Evolutionary conservation across 192 early-diverging fungal species (phyloP).

Genomic region (Gryganskiella cystojenkinii): DNA sequence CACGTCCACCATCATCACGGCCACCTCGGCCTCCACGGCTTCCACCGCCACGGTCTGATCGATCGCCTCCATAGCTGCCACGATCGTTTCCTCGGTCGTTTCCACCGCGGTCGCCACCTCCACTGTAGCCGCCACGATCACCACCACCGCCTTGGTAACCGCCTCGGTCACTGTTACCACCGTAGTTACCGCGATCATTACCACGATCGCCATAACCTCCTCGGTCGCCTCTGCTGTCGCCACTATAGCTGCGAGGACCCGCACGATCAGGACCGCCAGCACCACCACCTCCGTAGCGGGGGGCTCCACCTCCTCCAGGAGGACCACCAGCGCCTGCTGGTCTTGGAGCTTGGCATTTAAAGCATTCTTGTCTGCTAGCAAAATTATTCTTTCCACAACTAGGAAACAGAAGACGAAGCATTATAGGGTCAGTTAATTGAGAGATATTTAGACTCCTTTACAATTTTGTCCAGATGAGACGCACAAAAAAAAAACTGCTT

Average conservation of each 20-base stretch:
- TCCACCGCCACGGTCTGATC: slow-evolving; percentile 31
- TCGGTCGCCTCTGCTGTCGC: slow-evolving; percentile 53
- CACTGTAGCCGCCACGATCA: slow-evolving; percentile 39
- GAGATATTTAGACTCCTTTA: not conserved
- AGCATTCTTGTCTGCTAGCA: slow-evolving; percentile 70
- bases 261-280: too few species aligned
- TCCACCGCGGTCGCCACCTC: slow-evolving; percentile 25
- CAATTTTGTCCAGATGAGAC: not conserved
- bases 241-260: slow-evolving; percentile 44
- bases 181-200: slow-evolving; percentile 31
- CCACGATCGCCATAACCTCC: slow-evolving; percentile 37
- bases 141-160: slow-evolving; percentile 31
- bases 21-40: slow-evolving; percentile 38
- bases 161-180: slow-evolving; percentile 18
- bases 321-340: slow-evolving; percentile 53
- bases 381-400: slow-evolving; percentile 78
- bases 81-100: slow-evolving; percentile 2
- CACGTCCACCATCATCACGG: slow-evolving; percentile 47
- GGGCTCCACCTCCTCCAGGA: slow-evolving; percentile 28
- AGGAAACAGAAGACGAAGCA: not conserved
- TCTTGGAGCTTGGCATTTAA: slow-evolving; percentile 69
- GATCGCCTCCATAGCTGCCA: slow-evolving; percentile 18
- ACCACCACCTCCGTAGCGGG: slow-evolving; percentile 54
- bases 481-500: too few species aligned
- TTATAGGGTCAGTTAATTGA: not conserved